A percentile compares a stretch with the other conserved stretches of the same genome.
These are phyloP conservation scores for Termitomyces sp. DNA, from an alignment of 768 basidiomycete genomes.

Conservation along the genomic window DNA sequence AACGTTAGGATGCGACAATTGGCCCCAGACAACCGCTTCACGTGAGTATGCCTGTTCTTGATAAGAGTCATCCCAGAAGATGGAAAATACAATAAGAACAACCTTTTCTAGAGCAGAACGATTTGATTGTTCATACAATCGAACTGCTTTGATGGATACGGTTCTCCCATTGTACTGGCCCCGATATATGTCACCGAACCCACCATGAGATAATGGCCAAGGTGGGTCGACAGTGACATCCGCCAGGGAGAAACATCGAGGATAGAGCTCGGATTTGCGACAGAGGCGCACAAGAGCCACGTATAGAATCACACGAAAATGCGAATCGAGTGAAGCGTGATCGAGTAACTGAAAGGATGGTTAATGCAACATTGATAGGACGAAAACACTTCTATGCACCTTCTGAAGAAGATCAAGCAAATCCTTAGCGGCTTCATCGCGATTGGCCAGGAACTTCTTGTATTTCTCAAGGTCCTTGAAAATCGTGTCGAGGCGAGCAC, in stretches of 20 bases:
- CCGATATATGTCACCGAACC: constrained; percentile 23
- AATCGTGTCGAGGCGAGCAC: not conserved
- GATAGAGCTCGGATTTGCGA: constrained; percentile 17
- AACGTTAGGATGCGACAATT: constrained; percentile 14
- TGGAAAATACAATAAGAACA: not conserved
- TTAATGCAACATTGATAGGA: not conserved
- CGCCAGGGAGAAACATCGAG: constrained; percentile 17
- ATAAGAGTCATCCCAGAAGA: not conserved
- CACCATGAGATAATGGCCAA: constrained; percentile 11
- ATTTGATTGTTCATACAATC: constrained; percentile 13
- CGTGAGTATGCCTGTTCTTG: constrained; percentile 2
- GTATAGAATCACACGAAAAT: constrained; percentile 9
- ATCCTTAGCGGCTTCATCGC: constrained; percentile 3
- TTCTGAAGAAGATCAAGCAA: constrained; percentile 5
- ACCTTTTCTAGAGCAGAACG: constrained; percentile 17
- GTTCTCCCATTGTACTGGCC: constrained; percentile 11
- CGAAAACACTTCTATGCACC: not conserved
- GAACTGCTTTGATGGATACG: constrained; percentile 21
- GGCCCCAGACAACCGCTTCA: constrained; percentile 9
- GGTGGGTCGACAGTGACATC: not conserved
- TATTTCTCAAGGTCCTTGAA: not conserved
- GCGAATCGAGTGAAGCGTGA: constrained; percentile 2
- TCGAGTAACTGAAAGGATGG: constrained; percentile 8
- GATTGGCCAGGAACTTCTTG: not conserved
- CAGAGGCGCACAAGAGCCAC: constrained; percentile 18